These are phyloP conservation scores for Salicornia ramosissima DNA, from an alignment of 148 eudicot genomes.

Conservation along the genomic window DNA sequence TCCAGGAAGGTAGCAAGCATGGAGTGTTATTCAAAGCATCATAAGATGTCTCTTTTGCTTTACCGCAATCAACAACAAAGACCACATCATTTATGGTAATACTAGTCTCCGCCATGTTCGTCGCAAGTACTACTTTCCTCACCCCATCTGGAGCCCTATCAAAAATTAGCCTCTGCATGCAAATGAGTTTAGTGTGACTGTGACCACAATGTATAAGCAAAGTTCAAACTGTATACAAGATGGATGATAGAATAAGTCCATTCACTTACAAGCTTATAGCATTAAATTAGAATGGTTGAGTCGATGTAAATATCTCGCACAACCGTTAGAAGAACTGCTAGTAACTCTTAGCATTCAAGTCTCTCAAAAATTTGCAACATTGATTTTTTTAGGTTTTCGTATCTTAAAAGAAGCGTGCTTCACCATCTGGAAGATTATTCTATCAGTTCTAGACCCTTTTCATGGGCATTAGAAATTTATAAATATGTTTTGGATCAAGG, in stretches of 20 bases:
- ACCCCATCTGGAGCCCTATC: constrained; percentile 88
- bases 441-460: not conserved
- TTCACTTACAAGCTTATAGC: not conserved
- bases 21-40: constrained; percentile 98
- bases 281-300: not conserved
- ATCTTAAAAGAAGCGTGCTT: not conserved
- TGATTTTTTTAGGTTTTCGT: not conserved
- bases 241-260: not conserved
- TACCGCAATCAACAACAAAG: constrained; percentile 97
- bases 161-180: constrained; percentile 78
- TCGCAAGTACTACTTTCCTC: constrained; percentile 92
- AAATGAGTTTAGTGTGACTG: constrained; percentile 16
- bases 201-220: too few species aligned
- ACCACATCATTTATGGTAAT: constrained; percentile 97
- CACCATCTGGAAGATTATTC: not conserved
- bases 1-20: constrained; percentile 97
- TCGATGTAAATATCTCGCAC: not conserved
- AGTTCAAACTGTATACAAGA: not conserved
- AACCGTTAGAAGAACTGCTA: not conserved
- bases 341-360: not conserved
- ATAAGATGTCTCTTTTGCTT: constrained; percentile 98
- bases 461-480: not conserved
- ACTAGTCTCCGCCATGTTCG: constrained; percentile 99
- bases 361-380: not conserved
- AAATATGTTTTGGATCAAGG: not conserved